Evolutionary conservation across 345 rosid species (phyloP).

Genomic region (Rubroshorea leprosula): DNA sequence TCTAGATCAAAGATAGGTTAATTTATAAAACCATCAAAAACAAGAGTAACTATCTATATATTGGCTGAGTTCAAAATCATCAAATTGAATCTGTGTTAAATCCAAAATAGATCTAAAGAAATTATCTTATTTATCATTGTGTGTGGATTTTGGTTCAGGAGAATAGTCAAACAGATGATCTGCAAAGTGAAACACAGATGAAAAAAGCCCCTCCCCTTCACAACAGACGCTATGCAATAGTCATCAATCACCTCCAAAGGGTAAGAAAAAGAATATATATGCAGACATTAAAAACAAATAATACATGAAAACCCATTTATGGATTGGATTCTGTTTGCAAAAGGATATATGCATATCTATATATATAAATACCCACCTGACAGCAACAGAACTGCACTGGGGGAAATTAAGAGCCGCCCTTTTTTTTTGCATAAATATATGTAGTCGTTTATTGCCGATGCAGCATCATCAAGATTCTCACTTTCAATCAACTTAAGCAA

Average conservation of each 20-base stretch:
- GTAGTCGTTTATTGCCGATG: slow-evolving; percentile 79
- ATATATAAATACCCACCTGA: slow-evolving; percentile 35
- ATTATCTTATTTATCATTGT: background rate
- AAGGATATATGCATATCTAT: too few species aligned
- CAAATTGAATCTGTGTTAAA: too few species aligned
- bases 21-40: too few species aligned
- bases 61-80: too few species aligned
- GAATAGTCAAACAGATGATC: slow-evolving; percentile 30
- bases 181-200: slow-evolving; percentile 19
- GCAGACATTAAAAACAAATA: background rate
- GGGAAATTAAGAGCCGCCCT: too few species aligned
- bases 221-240: background rate
- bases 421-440: too few species aligned
- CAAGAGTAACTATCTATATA: too few species aligned
- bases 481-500: slow-evolving; percentile 24
- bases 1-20: too few species aligned
- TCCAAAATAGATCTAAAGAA: background rate
- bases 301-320: slow-evolving; percentile 12
- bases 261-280: background rate
- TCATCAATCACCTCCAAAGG: background rate
- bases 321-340: too few species aligned
- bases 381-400: slow-evolving; percentile 19
- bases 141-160: slow-evolving; percentile 10
- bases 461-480: slow-evolving; percentile 99
- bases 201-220: too few species aligned